phyloP scores from a whole-genome alignment of 257 asterid species.

The Solanum chilense region DNA sequence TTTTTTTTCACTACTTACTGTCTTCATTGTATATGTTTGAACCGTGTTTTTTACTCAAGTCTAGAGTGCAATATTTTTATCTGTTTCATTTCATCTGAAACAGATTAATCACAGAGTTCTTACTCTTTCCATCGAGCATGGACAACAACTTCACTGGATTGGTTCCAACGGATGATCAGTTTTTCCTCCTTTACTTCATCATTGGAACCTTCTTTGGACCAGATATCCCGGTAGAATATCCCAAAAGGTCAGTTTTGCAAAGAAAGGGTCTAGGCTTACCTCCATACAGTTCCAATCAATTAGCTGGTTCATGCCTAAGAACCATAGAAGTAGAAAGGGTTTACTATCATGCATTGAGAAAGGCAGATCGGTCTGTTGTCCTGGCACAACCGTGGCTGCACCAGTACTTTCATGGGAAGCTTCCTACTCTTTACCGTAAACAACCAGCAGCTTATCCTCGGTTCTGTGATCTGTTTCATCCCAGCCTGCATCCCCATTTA shows the following conservation, averaged over 20 bases:
- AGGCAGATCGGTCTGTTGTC: conserved; percentile 30
- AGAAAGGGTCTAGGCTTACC: conserved; percentile 30
- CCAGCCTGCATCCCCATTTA: conserved; percentile 30
- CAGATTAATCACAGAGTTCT: background rate
- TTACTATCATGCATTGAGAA: conserved; percentile 43
- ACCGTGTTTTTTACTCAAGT: background rate
- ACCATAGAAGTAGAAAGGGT: conserved; percentile 38
- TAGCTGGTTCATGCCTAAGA: conserved; percentile 32
- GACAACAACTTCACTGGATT: conserved; percentile 11
- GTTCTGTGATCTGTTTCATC: conserved; percentile 46
- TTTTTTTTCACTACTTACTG: background rate
- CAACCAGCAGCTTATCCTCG: conserved; percentile 12
- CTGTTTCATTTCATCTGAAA: background rate
- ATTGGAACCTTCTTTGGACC: conserved; percentile 63
- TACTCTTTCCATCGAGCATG: conserved; percentile 13
- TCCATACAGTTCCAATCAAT: conserved; percentile 20
- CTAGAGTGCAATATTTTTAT: background rate
- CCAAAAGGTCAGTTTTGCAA: conserved; percentile 36
- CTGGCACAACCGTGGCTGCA: conserved; percentile 30
- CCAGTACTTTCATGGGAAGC: conserved; percentile 36
- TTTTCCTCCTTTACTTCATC: conserved; percentile 43
- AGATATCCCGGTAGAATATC: conserved; percentile 27
- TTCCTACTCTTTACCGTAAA: conserved; percentile 15
- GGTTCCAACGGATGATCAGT: conserved; percentile 44
- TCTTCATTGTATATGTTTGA: background rate